Conservation (phyloP, 495 filamentous ascomycete genomes). For the Neurospora sp. region DNA sequence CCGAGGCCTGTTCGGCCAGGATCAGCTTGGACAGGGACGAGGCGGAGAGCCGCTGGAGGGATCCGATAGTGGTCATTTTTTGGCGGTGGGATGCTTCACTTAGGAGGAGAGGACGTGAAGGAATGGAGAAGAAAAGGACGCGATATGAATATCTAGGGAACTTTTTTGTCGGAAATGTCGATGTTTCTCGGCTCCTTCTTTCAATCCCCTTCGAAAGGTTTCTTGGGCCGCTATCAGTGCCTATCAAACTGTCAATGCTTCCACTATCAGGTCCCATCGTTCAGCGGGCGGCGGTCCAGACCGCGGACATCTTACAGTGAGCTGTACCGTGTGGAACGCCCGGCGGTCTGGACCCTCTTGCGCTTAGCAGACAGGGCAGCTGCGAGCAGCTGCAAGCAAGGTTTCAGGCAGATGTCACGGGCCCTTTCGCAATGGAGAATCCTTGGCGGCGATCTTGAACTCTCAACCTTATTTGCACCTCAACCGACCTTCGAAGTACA, state of each 20-base stretch:
- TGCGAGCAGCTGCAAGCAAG: neutral
- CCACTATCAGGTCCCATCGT: neutral
- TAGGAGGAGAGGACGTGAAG: neutral
- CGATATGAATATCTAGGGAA: neutral
- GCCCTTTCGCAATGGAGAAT: neutral
- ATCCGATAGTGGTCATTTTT: conserved; percentile 40
- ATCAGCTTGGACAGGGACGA: conserved; percentile 48
- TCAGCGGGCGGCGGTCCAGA: neutral
- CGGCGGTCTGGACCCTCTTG: neutral
- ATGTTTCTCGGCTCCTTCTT: neutral
- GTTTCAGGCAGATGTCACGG: neutral
- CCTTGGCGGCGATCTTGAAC: neutral
- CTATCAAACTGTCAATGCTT: neutral
- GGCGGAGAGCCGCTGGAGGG: conserved; percentile 54
- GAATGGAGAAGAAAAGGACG: neutral
- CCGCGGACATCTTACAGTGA: neutral
- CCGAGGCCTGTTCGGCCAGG: conserved; percentile 20
- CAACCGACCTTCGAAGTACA: neutral
- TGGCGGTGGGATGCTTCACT: neutral
- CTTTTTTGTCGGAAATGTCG: neutral
- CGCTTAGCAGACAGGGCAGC: neutral
- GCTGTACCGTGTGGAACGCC: neutral
- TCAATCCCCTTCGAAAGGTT: neutral
- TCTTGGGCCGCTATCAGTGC: neutral
- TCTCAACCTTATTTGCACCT: neutral